Conservation (phyloP, 2,329 filamentous ascomycete genomes). For the Paecilomyces sp. region DNA sequence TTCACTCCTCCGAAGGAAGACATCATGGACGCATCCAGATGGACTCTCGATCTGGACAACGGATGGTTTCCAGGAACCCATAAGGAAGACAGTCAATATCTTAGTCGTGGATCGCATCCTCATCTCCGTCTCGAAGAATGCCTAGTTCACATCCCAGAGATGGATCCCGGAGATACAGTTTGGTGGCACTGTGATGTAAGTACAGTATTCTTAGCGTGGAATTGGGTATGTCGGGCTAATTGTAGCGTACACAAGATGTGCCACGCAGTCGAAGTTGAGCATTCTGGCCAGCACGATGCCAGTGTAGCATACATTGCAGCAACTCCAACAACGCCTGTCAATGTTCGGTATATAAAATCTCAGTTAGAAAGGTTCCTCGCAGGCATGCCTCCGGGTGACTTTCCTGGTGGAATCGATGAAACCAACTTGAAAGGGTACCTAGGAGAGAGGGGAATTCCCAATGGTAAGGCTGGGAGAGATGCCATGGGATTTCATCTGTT, state of each 20-base stretch:
- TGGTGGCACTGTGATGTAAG: slow-evolving; percentile 37
- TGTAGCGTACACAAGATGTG: not conserved
- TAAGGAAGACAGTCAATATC: slow-evolving; percentile 24
- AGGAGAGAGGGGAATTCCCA: not conserved
- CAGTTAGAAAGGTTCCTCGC: slow-evolving; percentile 43
- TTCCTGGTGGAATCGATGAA: slow-evolving; percentile 3
- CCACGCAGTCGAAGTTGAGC: slow-evolving; percentile 35
- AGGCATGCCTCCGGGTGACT: slow-evolving; percentile 42
- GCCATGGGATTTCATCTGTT: not conserved
- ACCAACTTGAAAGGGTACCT: not conserved
- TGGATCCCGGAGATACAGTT: slow-evolving; percentile 34
- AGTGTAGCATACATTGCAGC: slow-evolving; percentile 31
- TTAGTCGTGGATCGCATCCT: slow-evolving; percentile 31
- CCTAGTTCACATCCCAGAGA: slow-evolving; percentile 30
- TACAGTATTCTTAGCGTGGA: not conserved
- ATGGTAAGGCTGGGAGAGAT: not conserved
- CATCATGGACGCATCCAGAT: slow-evolving; percentile 23
- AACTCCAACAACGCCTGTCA: slow-evolving; percentile 25
- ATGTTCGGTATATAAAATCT: slow-evolving; percentile 36
- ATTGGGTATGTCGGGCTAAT: not conserved
- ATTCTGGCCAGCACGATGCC: slow-evolving; percentile 24
- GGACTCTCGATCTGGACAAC: slow-evolving; percentile 24
- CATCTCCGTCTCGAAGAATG: slow-evolving; percentile 31
- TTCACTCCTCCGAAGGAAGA: slow-evolving; percentile 27
- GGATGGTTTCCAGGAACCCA: slow-evolving; percentile 34